phyloP scores from a whole-genome alignment of 306 rosid species.

The Dryas octopetala region DNA sequence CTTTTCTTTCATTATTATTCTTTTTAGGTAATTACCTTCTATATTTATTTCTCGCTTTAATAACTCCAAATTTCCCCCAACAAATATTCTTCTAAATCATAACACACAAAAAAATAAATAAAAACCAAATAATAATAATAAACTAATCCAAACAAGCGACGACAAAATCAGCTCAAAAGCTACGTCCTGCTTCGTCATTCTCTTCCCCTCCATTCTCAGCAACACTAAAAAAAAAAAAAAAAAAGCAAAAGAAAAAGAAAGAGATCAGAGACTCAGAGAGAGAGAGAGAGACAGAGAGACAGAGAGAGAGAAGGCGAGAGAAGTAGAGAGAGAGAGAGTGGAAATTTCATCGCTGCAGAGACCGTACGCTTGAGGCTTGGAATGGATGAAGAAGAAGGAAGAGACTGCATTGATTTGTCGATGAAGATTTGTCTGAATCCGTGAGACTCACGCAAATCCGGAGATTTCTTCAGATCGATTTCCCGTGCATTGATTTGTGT shows the following conservation, averaged over 20 bases:
- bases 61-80: background rate
- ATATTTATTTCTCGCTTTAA: background rate
- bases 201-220: constrained; percentile 24
- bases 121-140: background rate
- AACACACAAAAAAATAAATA: background rate
- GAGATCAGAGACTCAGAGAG: background rate
- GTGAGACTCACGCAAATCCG: constrained; percentile 26
- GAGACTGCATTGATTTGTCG: constrained; percentile 29
- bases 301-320: background rate
- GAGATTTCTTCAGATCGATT: constrained; percentile 38
- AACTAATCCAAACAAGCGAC: background rate
- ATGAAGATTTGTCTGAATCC: constrained; percentile 19
- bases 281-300: too few relatives aligned
- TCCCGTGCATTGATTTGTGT: constrained; percentile 35
- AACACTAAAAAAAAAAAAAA: background rate
- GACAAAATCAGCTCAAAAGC: constrained; percentile 31
- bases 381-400: constrained; percentile 31
- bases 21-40: background rate
- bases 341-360: background rate
- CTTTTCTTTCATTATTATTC: background rate
- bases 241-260: background rate
- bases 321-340: constrained; percentile 19
- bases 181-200: constrained; percentile 34
- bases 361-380: constrained; percentile 19
- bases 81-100: background rate